Conservation (phyloP, 192 early-diverging fungal species). For the Coemansia sp. region DNA sequence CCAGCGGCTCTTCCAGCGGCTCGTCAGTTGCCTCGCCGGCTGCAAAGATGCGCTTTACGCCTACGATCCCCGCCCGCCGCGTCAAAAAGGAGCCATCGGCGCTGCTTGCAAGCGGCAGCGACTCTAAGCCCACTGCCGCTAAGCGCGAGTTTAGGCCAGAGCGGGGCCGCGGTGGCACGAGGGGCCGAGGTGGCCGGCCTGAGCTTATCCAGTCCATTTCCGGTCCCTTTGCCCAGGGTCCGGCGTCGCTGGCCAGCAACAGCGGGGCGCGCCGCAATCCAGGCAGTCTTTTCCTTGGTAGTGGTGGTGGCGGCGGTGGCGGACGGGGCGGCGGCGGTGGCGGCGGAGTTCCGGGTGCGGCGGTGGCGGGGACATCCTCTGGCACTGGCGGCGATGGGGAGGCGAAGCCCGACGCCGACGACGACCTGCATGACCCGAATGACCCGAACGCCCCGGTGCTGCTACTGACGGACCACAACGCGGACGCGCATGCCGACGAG, state of each 20-base stretch:
- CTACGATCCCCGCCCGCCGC: conserved; percentile 18
- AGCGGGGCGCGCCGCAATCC: background rate
- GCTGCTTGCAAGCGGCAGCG: background rate
- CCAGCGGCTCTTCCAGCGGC: background rate
- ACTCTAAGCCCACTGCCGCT: background rate
- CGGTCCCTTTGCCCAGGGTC: conserved; percentile 46
- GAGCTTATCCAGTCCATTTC: conserved; percentile 23
- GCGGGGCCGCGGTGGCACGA: conserved; percentile 1
- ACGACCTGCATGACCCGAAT: background rate
- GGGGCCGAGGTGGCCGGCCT: conserved; percentile 2
- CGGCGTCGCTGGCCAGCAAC: conserved; percentile 20
- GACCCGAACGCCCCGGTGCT: conserved; percentile 6
- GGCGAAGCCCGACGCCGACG: background rate
- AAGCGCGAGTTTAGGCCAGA: background rate
- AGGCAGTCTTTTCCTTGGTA: background rate
- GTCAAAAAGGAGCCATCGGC: conserved; percentile 31
- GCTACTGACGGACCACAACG: conserved; percentile 23
- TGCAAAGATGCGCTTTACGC: conserved; percentile 20
- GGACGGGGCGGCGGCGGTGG: background rate
- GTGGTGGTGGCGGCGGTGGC: background rate
- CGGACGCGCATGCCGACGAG: background rate
- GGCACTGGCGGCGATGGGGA: background rate
- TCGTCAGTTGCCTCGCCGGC: background rate
- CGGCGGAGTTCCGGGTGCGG: background rate
- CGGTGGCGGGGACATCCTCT: background rate